Base-by-base conservation (phyloP, 306 rosid species). In the Trifolium dubium region DNA sequence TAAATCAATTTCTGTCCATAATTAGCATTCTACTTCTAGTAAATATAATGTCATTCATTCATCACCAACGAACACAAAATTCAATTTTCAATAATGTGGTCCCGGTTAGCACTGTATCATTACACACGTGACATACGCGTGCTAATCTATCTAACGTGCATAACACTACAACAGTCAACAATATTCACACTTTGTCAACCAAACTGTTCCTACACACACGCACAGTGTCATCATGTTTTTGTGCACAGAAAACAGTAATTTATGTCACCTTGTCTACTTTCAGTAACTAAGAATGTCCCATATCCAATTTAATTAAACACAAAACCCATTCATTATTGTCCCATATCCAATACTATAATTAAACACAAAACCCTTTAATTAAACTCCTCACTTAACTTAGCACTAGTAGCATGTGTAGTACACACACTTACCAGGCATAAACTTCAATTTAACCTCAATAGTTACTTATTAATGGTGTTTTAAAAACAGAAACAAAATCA, bases 61-160 rank as follows among this genome's bases (percentile, higher is more conserved):
- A 65, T 66, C 17, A 30, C 44, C 69, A 60, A 58, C 10, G 18
- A 49, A 23, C 63, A 56, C 15, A 58, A 6, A 17, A 60, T 76
- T 23, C 65, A 69, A 23, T 77, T 68, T 72, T 71, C 69, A 67
- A 67, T 64, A 84, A 72, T 84, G 87, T 11, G 2, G 4, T 63
- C 10, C 68, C 32, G 2, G 53, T 62, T 31, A 44, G 34, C 63
- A 71, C 29, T 37, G 68, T 53, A 56, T 54, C 65, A 63, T 68
- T 31, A 53, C 69, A 10, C 87, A 84, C 83, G 85, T 84, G 88
- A 81, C 73, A 70, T 67, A 34, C 63, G 83, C 88, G 77, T 81
- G 88, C 85, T 2, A 14, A 30, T 49, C 78, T 49, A 78, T 74
- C 79, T 43, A 70, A 74, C 65, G 64, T 78, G 71, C 78, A 81